Evolutionary conservation across 768 basidiomycete genomes (phyloP).

Genomic region (Strobilomyces echinocephalus): DNA sequence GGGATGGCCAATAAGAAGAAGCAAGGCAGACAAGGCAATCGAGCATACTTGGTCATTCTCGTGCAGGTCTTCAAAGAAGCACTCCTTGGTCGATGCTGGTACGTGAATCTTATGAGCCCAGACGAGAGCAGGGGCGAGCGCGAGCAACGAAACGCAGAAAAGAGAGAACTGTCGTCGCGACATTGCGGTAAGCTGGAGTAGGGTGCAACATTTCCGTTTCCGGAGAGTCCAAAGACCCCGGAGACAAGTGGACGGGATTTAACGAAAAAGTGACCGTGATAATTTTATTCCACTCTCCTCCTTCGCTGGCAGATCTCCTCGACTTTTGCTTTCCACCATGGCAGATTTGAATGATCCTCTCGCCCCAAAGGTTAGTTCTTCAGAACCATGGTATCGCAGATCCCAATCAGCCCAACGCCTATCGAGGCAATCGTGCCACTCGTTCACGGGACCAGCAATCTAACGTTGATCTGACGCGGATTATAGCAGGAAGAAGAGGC

Average conservation of each 20-base stretch:
- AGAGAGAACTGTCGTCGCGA: conserved; percentile 36
- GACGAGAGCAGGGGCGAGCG: conserved; percentile 32
- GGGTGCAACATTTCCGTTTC: conserved; percentile 8
- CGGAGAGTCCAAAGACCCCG: conserved; percentile 19
- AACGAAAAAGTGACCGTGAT: conserved; percentile 22
- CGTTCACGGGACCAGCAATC: conserved; percentile 18
- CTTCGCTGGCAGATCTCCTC: conserved; percentile 11
- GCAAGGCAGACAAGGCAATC: background rate
- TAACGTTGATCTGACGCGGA: conserved; percentile 25
- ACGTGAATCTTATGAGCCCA: conserved; percentile 72
- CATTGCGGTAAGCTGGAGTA: conserved; percentile 25
- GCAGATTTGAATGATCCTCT: conserved; percentile 59
- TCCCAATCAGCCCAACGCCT: conserved; percentile 1
- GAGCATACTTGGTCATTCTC: conserved; percentile 74
- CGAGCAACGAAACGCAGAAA: conserved; percentile 38
- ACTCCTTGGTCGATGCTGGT: conserved; percentile 78
- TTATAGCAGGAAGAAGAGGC: conserved; percentile 60
- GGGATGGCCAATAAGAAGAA: background rate
- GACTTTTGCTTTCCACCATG: conserved; percentile 37
- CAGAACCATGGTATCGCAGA: background rate
- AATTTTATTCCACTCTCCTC: conserved; percentile 19
- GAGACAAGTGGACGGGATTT: conserved; percentile 16
- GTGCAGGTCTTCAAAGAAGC: conserved; percentile 94
- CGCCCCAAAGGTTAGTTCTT: conserved; percentile 59
- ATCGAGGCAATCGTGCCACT: conserved; percentile 30